Percentiles rank a stretch among this genome's conserved stretches.
Conservation (phyloP, 2,329 filamentous ascomycete species). For the Stachybotrys elegans region DNA sequence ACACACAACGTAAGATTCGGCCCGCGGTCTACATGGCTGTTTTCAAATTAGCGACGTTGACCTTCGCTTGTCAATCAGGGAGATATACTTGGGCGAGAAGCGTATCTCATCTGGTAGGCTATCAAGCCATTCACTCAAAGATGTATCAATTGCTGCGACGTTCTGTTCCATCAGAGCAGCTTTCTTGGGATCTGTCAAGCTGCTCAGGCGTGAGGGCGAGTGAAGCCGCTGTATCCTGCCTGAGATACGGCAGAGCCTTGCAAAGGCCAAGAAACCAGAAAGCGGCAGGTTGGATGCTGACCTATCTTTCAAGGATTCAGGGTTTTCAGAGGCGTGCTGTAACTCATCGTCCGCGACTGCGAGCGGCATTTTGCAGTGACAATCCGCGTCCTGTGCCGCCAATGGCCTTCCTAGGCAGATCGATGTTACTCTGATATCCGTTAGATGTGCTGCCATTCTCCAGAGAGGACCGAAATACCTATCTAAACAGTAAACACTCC, state of each 20-base stretch:
- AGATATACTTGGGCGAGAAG: conserved; percentile 14
- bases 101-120: conserved; percentile 16
- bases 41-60: neutral
- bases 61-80: neutral
- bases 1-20: conserved; percentile 20
- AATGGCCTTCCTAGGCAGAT: conserved; percentile 22
- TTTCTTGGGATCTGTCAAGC: conserved; percentile 5
- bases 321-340: conserved; percentile 5
- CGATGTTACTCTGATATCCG: conserved; percentile 14
- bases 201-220: conserved; percentile 11
- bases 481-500: conserved; percentile 22
- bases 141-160: conserved; percentile 2
- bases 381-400: conserved; percentile 21
- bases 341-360: conserved; percentile 19
- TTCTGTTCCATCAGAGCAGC: neutral
- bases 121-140: conserved; percentile 5
- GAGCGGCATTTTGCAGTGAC: conserved; percentile 20
- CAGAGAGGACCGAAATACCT: conserved; percentile 10
- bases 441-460: neutral
- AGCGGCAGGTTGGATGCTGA: conserved; percentile 7
- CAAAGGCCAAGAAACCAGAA: conserved; percentile 21
- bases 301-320: neutral
- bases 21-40: conserved; percentile 3
- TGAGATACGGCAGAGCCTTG: conserved; percentile 18
- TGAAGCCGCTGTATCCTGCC: conserved; percentile 18